phyloP scores from a whole-genome alignment of 2,329 filamentous ascomycete genomes.

The Alternaria arborescens region DNA sequence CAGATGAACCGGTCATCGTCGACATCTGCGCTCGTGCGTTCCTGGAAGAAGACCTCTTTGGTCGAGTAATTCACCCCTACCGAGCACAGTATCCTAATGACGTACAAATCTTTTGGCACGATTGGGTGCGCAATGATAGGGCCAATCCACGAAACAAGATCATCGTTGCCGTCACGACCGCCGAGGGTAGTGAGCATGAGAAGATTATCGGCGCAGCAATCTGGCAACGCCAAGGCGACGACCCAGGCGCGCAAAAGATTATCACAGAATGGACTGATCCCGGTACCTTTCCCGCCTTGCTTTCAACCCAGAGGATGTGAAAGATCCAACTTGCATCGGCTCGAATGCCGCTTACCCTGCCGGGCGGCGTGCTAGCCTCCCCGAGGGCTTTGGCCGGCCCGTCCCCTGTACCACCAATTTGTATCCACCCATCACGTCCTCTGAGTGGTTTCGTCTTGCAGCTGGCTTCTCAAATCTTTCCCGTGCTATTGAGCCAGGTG shows the following conservation, averaged over 20 bases:
- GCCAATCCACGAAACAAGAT: constrained; percentile 17
- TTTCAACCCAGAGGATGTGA: neutral
- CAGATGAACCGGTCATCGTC: constrained; percentile 30
- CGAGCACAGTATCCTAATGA: constrained; percentile 35
- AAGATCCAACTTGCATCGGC: neutral
- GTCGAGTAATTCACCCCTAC: constrained; percentile 37
- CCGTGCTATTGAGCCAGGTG: neutral
- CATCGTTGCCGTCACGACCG: constrained; percentile 18
- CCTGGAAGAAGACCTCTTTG: constrained; percentile 42
- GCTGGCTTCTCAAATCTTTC: neutral
- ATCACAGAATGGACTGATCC: constrained; percentile 14
- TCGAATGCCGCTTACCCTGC: neutral
- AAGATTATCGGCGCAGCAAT: constrained; percentile 30
- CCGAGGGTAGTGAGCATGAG: constrained; percentile 12
- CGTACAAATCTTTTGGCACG: constrained; percentile 33
- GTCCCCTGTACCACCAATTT: neutral
- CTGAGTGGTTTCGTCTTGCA: neutral
- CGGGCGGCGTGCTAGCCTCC: neutral
- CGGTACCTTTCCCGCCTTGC: neutral
- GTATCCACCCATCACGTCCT: neutral
- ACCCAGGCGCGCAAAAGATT: constrained; percentile 20
- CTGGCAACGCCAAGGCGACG: constrained; percentile 35
- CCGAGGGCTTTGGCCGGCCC: neutral
- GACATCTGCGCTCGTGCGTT: constrained; percentile 35
- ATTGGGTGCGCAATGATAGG: constrained; percentile 26